Evolutionary conservation across 192 early-diverging fungal genomes (phyloP).

Genomic region (Gonapodya sp.): DNA sequence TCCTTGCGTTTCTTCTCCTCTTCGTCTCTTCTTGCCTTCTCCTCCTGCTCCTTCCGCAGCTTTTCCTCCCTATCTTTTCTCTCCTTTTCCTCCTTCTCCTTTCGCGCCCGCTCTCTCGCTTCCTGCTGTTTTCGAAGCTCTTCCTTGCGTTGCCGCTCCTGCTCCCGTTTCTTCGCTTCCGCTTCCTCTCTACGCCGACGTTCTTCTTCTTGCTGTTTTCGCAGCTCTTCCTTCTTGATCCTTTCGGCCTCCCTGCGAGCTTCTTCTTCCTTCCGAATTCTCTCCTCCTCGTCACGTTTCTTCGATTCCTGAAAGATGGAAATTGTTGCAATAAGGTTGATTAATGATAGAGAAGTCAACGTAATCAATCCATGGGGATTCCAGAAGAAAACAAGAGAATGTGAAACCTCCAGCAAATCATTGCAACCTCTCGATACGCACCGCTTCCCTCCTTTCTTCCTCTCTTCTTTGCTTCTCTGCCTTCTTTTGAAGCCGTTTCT

Average conservation of each 20-base stretch:
- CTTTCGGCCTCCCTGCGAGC: slow-evolving; percentile 29
- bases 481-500: slow-evolving; percentile 51
- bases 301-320: slow-evolving; percentile 28
- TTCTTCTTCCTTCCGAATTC: slow-evolving; percentile 36
- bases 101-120: slow-evolving; percentile 42
- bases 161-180: not conserved
- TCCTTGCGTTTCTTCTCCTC: slow-evolving; percentile 10
- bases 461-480: slow-evolving; percentile 62
- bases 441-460: slow-evolving; percentile 38
- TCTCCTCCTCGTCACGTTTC: slow-evolving; percentile 57
- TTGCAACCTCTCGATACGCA: too few species aligned
- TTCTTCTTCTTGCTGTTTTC: slow-evolving; percentile 13
- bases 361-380: too few species aligned
- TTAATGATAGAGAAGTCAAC: too few species aligned
- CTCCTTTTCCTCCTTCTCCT: slow-evolving; percentile 62
- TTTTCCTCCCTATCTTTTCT: slow-evolving; percentile 19
- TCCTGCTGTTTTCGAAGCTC: slow-evolving; percentile 44
- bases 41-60: slow-evolving; percentile 11
- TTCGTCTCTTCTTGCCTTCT: slow-evolving; percentile 11
- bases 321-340: too few species aligned
- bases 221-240: slow-evolving; percentile 13
- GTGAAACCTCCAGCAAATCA: too few species aligned
- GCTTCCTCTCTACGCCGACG: not conserved
- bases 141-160: slow-evolving; percentile 36
- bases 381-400: too few species aligned